Percentiles rank a stretch among this genome's conserved stretches.
Evolutionary conservation across 2,329 filamentous ascomycete genomes (phyloP).

Genomic region (Nothopassalora personata): DNA sequence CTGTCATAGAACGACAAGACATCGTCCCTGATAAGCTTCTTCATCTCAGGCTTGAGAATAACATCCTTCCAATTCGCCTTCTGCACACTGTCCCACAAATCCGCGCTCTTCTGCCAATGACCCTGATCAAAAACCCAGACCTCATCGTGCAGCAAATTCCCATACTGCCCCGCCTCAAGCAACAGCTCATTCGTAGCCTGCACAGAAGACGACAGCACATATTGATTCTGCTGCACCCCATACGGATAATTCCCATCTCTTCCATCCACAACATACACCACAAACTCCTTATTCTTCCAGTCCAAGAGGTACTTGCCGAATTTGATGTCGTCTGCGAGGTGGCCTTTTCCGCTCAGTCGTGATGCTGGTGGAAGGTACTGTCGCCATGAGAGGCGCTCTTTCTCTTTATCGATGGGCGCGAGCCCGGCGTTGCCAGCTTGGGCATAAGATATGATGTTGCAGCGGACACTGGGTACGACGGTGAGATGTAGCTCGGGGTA

Average conservation of each 20-base stretch:
- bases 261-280: constrained; percentile 40
- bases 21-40: constrained; percentile 58
- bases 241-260: constrained; percentile 35
- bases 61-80: constrained; percentile 60
- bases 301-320: constrained; percentile 45
- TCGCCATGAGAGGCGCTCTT: constrained; percentile 37
- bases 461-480: constrained; percentile 31
- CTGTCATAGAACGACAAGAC: constrained; percentile 60
- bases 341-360: constrained; percentile 36
- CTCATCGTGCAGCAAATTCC: constrained; percentile 54
- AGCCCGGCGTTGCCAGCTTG: constrained; percentile 38
- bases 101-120: constrained; percentile 56
- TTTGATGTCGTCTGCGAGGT: constrained; percentile 35
- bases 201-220: constrained; percentile 38
- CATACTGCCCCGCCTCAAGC: constrained; percentile 52
- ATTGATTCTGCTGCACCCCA: constrained; percentile 36
- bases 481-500: constrained; percentile 43
- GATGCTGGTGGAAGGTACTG: constrained; percentile 36
- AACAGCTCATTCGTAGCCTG: constrained; percentile 48
- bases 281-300: constrained; percentile 41
- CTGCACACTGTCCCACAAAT: constrained; percentile 54
- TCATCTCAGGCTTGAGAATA: constrained; percentile 61
- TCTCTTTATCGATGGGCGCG: constrained; percentile 38
- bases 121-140: constrained; percentile 54
- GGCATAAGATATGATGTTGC: constrained; percentile 41